A percentile compares a stretch with the other conserved stretches of the same genome.
Evolutionary conservation across 2,329 filamentous ascomycete genomes (phyloP).

Genomic region (Byssothecium circinans): DNA sequence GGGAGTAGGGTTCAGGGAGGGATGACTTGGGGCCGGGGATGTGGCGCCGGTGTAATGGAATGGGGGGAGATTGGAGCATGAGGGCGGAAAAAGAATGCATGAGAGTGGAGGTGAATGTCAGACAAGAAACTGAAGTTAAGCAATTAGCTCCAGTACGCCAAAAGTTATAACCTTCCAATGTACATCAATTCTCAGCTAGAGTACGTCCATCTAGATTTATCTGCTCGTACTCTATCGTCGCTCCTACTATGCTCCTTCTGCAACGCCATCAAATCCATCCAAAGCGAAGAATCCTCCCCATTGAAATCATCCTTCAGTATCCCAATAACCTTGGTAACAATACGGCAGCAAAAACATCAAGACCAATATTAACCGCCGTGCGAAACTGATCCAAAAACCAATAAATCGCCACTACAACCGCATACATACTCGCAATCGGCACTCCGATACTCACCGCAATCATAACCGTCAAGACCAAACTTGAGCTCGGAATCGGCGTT

Average conservation of each 20-base stretch:
- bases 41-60: too few species aligned
- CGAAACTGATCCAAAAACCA: constrained; percentile 61
- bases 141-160: too few species aligned
- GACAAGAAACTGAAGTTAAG: too few species aligned
- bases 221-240: neutral
- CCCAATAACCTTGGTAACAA: constrained; percentile 47
- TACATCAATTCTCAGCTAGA: too few species aligned
- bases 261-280: neutral
- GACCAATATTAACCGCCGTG: constrained; percentile 55
- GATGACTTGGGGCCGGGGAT: neutral
- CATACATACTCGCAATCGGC: constrained; percentile 54
- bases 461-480: constrained; percentile 56
- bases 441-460: constrained; percentile 52
- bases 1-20: neutral
- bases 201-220: too few species aligned
- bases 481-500: constrained; percentile 57
- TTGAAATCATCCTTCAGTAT: constrained; percentile 32
- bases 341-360: constrained; percentile 52
- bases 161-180: too few species aligned
- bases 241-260: neutral
- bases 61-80: too few species aligned
- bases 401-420: constrained; percentile 57
- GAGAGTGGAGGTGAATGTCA: neutral
- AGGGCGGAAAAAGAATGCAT: neutral
- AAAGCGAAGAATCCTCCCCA: neutral